phyloP scores from a whole-genome alignment of 2,329 filamentous ascomycete genomes.

The Leptosphaerulina australis region DNA sequence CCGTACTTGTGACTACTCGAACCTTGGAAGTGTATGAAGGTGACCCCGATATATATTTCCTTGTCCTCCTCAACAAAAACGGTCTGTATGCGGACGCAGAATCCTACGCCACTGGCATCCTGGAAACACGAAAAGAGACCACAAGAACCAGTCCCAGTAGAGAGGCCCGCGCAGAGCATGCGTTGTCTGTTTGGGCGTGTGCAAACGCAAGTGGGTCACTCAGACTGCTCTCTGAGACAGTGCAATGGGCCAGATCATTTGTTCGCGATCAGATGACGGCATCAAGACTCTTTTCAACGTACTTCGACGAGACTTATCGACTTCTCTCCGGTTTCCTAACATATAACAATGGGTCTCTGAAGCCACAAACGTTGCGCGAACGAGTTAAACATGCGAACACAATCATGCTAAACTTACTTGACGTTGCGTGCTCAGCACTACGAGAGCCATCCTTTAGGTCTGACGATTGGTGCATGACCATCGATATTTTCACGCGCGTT shows the following conservation, averaged over 20 bases:
- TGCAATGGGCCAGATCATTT: slow-evolving; percentile 48
- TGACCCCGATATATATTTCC: slow-evolving; percentile 27
- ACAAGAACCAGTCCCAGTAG: slow-evolving; percentile 33
- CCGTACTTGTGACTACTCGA: slow-evolving; percentile 9
- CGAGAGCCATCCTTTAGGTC: slow-evolving; percentile 43
- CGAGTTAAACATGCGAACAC: slow-evolving; percentile 37
- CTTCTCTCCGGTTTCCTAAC: slow-evolving; percentile 33
- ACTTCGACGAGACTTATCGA: slow-evolving; percentile 28
- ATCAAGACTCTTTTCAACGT: slow-evolving; percentile 29
- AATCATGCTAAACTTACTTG: slow-evolving; percentile 36
- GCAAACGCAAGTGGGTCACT: slow-evolving; percentile 45
- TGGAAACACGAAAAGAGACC: slow-evolving; percentile 31
- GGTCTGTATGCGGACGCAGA: slow-evolving; percentile 19
- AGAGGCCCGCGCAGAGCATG: slow-evolving; percentile 37
- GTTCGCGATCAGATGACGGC: slow-evolving; percentile 43
- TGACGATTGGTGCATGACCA: slow-evolving; percentile 35
- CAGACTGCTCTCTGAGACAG: slow-evolving; percentile 34
- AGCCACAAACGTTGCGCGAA: slow-evolving; percentile 12
- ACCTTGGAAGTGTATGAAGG: slow-evolving; percentile 2
- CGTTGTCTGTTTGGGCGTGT: slow-evolving; percentile 34
- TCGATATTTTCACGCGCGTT: slow-evolving; percentile 27
- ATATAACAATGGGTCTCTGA: background rate
- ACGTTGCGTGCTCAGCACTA: slow-evolving; percentile 36
- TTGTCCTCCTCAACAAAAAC: slow-evolving; percentile 19
- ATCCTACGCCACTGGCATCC: slow-evolving; percentile 8